A percentile compares a stretch with the other conserved stretches of the same genome.
Conservation (phyloP, 257 asterid genomes). For the Misopates orontium region DNA sequence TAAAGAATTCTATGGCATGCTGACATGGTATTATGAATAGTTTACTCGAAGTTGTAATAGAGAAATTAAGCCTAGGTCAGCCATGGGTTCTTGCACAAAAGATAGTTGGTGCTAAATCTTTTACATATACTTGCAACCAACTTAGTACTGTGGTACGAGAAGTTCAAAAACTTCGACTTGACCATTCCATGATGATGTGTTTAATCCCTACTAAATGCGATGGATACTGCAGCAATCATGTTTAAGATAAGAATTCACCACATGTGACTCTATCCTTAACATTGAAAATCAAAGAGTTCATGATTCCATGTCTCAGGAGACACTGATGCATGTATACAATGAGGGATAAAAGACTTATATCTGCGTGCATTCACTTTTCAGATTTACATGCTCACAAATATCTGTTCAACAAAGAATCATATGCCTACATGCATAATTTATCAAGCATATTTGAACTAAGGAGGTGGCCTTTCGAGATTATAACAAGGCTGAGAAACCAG, state of each 20-base stretch:
- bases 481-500: neutral
- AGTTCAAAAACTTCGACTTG: neutral
- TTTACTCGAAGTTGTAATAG: neutral
- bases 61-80: neutral
- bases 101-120: too few species aligned
- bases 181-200: neutral
- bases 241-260: neutral
- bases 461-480: neutral
- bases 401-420: neutral
- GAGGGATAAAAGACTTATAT: neutral
- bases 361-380: neutral
- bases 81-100: neutral
- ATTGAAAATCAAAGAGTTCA: neutral
- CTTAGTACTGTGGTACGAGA: too few species aligned
- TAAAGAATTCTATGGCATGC: neutral
- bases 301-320: neutral
- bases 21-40: conserved; percentile 11
- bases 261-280: neutral
- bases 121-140: neutral
- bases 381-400: neutral
- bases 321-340: neutral
- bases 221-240: neutral
- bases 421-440: neutral
- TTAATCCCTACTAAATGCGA: neutral
- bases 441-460: neutral